Conservation (phyloP, 345 rosid species). For the Nasturtium officinale region DNA sequence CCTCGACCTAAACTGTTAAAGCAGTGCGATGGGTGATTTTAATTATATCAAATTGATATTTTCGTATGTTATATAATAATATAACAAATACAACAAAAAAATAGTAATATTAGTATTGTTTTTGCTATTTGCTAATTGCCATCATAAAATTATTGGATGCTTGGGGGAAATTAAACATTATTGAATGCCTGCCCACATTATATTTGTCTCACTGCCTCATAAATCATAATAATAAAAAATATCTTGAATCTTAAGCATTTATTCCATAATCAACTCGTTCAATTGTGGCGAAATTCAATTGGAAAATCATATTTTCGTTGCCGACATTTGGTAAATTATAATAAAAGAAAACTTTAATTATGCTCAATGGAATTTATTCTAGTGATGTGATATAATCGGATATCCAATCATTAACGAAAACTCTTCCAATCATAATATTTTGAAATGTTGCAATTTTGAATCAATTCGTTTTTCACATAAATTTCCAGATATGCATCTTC, state of each 20-base stretch:
- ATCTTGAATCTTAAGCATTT: conserved; percentile 10
- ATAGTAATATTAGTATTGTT: too few relatives aligned
- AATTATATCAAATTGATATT: not conserved
- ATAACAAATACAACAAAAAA: too few relatives aligned
- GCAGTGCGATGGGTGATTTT: not conserved
- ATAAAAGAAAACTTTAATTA: conserved; percentile 14
- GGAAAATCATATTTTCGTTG: conserved; percentile 19
- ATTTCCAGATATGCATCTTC: not conserved
- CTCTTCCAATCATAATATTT: not conserved
- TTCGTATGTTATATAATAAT: too few relatives aligned
- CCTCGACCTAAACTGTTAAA: not conserved
- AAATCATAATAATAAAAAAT: conserved; percentile 4
- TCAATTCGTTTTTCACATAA: conserved; percentile 1
- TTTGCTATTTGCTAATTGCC: conserved; percentile 6
- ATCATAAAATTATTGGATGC: not conserved
- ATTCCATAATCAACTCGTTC: conserved; percentile 25
- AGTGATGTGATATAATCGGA: conserved; percentile 32
- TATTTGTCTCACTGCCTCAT: conserved; percentile 10
- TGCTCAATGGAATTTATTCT: conserved; percentile 38
- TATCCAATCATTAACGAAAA: conserved; percentile 29
- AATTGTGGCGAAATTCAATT: conserved; percentile 12
- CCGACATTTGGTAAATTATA: conserved; percentile 29
- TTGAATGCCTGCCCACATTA: conserved; percentile 25
- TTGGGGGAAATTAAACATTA: not conserved
- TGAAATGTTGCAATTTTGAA: conserved; percentile 1